Conservation (phyloP, 768 basidiomycete species). For the Gymnopilus junonius region DNA sequence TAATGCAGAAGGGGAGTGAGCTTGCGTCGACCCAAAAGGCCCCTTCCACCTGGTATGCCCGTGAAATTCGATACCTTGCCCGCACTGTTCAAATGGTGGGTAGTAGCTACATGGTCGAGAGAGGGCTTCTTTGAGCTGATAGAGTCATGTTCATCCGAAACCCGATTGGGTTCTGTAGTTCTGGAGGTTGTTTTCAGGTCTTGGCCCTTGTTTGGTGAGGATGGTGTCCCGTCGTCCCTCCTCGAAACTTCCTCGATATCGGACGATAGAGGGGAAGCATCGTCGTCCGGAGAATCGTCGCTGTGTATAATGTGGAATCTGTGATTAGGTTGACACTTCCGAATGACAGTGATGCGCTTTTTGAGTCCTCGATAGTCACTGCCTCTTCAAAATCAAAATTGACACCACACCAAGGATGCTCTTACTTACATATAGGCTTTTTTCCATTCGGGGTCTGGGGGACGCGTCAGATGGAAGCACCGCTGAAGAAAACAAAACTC, state of each 20-base stretch:
- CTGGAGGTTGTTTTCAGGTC: not conserved
- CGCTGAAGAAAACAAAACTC: not conserved
- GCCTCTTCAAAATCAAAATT: slow-evolving; percentile 3
- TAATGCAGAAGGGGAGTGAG: not conserved
- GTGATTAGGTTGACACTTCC: slow-evolving; percentile 37
- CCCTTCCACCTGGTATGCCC: not conserved
- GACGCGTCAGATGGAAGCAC: slow-evolving; percentile 3
- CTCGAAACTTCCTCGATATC: slow-evolving; percentile 8
- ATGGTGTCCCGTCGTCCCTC: not conserved
- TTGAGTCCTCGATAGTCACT: slow-evolving; percentile 80
- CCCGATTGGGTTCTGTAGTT: not conserved
- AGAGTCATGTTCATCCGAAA: not conserved
- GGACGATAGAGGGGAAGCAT: slow-evolving; percentile 14
- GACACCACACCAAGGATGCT: not conserved
- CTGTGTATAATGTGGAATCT: slow-evolving; percentile 24
- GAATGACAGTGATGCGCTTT: slow-evolving; percentile 62
- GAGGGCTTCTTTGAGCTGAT: not conserved
- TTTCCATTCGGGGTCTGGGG: slow-evolving; percentile 76
- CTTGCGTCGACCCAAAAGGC: slow-evolving; percentile 9
- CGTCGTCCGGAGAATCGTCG: slow-evolving; percentile 19
- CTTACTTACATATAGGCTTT: slow-evolving; percentile 59
- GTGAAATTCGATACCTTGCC: not conserved
- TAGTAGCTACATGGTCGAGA: not conserved
- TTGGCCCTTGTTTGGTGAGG: not conserved
- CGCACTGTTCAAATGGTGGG: not conserved